phyloP scores from a whole-genome alignment of 169 alveolate species.

The Eimeria praecox region DNA sequence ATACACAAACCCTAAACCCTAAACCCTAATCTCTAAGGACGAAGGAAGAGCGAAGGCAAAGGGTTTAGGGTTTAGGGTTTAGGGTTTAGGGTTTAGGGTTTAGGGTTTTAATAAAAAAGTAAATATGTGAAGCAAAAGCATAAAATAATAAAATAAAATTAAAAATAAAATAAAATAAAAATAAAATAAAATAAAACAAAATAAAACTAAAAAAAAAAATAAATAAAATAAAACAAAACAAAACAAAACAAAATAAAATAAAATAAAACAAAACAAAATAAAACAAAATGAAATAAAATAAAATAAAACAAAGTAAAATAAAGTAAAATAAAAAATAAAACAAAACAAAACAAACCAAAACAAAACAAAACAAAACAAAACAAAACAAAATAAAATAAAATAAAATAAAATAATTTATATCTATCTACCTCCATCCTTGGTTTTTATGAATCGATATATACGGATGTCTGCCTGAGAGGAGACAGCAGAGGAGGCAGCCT shows the following conservation, averaged over 20 bases:
- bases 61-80: conserved; percentile 1
- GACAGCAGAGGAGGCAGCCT: not conserved
- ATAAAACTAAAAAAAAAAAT: too few relatives aligned
- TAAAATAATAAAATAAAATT: too few relatives aligned
- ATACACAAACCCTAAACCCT: not conserved
- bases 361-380: not conserved
- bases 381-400: not conserved
- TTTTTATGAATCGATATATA: not conserved
- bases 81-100: not conserved
- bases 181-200: too few relatives aligned
- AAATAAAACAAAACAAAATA: too few relatives aligned
- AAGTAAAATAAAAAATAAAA: not conserved
- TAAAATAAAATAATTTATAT: not conserved
- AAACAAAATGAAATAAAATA: too few relatives aligned
- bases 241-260: too few relatives aligned
- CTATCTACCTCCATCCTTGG: not conserved
- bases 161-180: too few relatives aligned
- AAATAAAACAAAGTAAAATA: not conserved
- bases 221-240: too few relatives aligned
- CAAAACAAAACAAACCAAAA: not conserved
- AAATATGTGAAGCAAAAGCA: too few relatives aligned
- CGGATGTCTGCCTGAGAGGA: conserved; percentile 25
- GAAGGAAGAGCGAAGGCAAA: not conserved
- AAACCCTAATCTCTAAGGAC: not conserved
- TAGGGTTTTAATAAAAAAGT: too few relatives aligned